Conservation (phyloP, 2,329 filamentous ascomycete genomes). For the Colletotrichum sidae region DNA sequence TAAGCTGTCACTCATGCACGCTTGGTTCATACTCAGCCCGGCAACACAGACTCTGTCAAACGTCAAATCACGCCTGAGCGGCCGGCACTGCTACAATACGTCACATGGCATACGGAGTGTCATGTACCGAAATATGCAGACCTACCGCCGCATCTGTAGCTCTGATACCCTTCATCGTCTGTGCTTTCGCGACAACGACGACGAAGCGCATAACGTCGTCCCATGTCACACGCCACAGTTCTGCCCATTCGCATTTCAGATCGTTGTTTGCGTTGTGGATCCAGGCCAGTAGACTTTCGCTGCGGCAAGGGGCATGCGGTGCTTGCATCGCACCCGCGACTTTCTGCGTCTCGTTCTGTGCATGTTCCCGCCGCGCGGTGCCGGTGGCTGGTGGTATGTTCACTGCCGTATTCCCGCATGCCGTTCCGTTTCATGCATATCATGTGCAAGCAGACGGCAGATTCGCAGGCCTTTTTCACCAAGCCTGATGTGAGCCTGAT, state of each 20-base stretch:
- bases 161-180: slow-evolving; percentile 10
- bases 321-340: slow-evolving; percentile 11
- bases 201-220: slow-evolving; percentile 28
- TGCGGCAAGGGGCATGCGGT: neutral
- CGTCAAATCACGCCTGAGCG: neutral
- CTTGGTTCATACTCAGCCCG: neutral
- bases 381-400: too few relatives aligned
- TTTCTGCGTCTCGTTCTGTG: slow-evolving; percentile 16
- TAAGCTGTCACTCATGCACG: too few relatives aligned
- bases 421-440: too few relatives aligned
- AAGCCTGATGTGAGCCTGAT: too few relatives aligned
- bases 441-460: too few relatives aligned
- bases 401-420: too few relatives aligned
- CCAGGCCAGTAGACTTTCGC: neutral
- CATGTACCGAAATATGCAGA: slow-evolving; percentile 3
- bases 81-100: neutral
- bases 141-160: slow-evolving; percentile 7
- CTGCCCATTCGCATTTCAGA: slow-evolving; percentile 17
- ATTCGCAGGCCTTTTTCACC: too few relatives aligned
- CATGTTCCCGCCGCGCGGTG: too few relatives aligned
- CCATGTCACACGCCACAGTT: slow-evolving; percentile 7
- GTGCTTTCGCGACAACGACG: slow-evolving; percentile 9
- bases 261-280: neutral
- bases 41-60: neutral
- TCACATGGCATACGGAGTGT: neutral